Percentiles rank a stretch among this genome's conserved stretches.
phyloP scores from a whole-genome alignment of 1,284 basidiomycete genomes.

The Puccinia novopanici region DNA sequence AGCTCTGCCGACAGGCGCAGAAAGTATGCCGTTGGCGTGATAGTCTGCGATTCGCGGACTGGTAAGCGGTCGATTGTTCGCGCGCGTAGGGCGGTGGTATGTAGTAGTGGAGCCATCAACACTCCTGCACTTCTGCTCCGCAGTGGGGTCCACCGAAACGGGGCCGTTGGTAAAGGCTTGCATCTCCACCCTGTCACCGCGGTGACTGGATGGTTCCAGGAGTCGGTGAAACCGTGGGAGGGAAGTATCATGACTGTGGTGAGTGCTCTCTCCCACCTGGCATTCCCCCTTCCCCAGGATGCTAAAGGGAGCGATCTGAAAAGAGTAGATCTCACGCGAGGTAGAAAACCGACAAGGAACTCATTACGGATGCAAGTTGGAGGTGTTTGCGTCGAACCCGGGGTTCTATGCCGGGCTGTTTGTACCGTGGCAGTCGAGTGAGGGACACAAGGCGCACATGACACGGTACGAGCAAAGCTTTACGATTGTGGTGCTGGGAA shows the following conservation, averaged over 20 bases:
- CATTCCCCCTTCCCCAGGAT: neutral
- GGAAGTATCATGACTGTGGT: slow-evolving; percentile 62
- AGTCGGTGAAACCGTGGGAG: slow-evolving; percentile 61
- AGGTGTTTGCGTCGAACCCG: slow-evolving; percentile 61
- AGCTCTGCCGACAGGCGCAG: slow-evolving; percentile 20
- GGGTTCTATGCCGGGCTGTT: slow-evolving; percentile 58
- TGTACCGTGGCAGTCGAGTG: slow-evolving; percentile 58
- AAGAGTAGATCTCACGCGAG: slow-evolving; percentile 52
- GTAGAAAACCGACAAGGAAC: slow-evolving; percentile 58
- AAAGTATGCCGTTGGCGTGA: slow-evolving; percentile 54
- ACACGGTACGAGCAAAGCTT: slow-evolving; percentile 58
- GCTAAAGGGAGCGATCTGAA: neutral
- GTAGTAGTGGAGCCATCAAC: slow-evolving; percentile 61
- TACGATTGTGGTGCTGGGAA: slow-evolving; percentile 57
- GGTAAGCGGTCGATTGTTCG: slow-evolving; percentile 57
- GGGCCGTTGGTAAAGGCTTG: slow-evolving; percentile 62
- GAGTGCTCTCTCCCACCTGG: slow-evolving; percentile 53
- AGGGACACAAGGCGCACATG: slow-evolving; percentile 60
- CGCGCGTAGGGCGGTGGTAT: slow-evolving; percentile 60
- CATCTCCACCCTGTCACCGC: slow-evolving; percentile 62
- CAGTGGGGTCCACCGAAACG: slow-evolving; percentile 60
- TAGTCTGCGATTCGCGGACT: slow-evolving; percentile 49
- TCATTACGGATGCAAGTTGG: slow-evolving; percentile 62
- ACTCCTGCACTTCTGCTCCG: slow-evolving; percentile 62
- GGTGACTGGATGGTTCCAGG: slow-evolving; percentile 61